Evolutionary conservation across 768 basidiomycete species (phyloP), one percentile per base, ranked within the genome.

Genomic region (Lyophyllum shimeji): DNA sequence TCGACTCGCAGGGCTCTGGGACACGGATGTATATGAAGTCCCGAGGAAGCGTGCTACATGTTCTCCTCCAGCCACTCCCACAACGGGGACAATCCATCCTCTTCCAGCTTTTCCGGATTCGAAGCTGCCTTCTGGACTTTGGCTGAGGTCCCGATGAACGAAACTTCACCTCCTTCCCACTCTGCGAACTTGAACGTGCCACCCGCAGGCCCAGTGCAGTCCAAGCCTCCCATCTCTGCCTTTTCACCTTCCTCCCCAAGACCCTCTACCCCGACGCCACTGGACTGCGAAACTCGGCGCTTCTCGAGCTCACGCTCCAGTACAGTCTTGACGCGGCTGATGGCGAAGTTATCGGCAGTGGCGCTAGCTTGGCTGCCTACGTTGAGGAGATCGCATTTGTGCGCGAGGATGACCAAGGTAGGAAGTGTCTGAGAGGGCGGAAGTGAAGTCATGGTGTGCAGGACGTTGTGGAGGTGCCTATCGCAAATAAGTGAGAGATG

Each of bases 271-370:
- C 81, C 83, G 12, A 93, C 79, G 11, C 85, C 86, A 11, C 80
- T 83, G 7, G 76, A 77, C 60, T 89, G 85, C 2, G 86, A 81
- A 1, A 68, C 72, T 48, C 86, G 76, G 39, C 92, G 82, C 67
- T 90, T 93, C 66, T 92, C 89, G 5, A 94, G 79, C 65, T 94
- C 92, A 45, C 92, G 85, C 63, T 93, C 92, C 44, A 94, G 82
- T 56, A 94, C 82, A 6, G 83, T 83, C 50, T 83, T 85, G 13
- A 92, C 89, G 24, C 92, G 83, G 46, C 77, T 83, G 31, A 88
- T 74, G 7, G 86, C 90, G 9, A 87, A 78, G 4, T 63, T 72
- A 12, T 72, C 69, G 3, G 77, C 65, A 3, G 70, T 63, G 13
- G 74, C 46, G 29, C 67, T 63, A 2, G 77, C 56, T 17, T 80